These are phyloP conservation scores for Mycena galopus DNA, from an alignment of 768 basidiomycete species.

Conservation along the genomic window DNA sequence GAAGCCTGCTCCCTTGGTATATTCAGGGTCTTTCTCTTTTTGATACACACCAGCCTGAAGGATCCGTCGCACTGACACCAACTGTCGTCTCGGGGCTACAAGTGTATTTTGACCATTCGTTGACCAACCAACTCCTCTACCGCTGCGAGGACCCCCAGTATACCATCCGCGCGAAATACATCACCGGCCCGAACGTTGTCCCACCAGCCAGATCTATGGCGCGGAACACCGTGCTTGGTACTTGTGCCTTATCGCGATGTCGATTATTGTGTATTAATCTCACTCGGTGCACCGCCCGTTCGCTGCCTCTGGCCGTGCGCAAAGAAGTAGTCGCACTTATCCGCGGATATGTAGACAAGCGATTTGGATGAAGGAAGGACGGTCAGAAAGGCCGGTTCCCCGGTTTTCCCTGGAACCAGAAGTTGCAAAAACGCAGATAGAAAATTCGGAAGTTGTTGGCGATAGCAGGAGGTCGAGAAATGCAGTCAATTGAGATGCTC, in stretches of 20 bases:
- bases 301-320: slow-evolving; percentile 63
- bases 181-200: slow-evolving; percentile 79
- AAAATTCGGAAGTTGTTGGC: too few relatives aligned
- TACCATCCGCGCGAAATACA: slow-evolving; percentile 77
- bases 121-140: slow-evolving; percentile 92
- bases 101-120: slow-evolving; percentile 93
- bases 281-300: slow-evolving; percentile 89
- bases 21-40: neutral
- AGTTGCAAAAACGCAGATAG: too few relatives aligned
- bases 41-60: slow-evolving; percentile 62
- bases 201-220: slow-evolving; percentile 93
- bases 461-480: too few relatives aligned
- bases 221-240: slow-evolving; percentile 97
- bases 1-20: slow-evolving; percentile 51
- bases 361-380: slow-evolving; percentile 58
- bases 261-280: slow-evolving; percentile 38
- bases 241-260: slow-evolving; percentile 41
- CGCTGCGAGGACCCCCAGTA: slow-evolving; percentile 97
- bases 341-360: slow-evolving; percentile 68
- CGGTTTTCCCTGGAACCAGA: too few relatives aligned
- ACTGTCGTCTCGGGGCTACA: slow-evolving; percentile 89
- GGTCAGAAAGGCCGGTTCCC: too few relatives aligned
- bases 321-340: slow-evolving; percentile 65
- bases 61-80: slow-evolving; percentile 75
- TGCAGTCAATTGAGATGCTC: too few relatives aligned